Base-by-base conservation (phyloP, 2,329 filamentous ascomycete species). In the Penicillium sp. region DNA sequence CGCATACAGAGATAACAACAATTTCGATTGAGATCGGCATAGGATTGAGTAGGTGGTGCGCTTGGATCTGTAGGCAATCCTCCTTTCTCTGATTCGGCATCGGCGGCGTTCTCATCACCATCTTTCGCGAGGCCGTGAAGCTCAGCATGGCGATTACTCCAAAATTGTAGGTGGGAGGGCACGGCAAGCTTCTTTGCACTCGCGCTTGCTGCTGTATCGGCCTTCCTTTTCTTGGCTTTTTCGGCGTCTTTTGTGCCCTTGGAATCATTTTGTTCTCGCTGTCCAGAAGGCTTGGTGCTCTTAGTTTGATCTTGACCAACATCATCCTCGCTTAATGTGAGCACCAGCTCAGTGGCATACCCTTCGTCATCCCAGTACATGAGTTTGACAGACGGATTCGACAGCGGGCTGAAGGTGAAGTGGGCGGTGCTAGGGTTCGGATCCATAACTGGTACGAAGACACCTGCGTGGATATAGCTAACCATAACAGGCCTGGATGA, bases 391-490 rank as follows among this genome's bases (percentile, higher is more conserved):
- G 84, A 81, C 1, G 88, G 83, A 68, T 93, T 93, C 66, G 86
- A 87, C 1, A 91, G 81, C 1, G 90, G 89, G 35, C 84, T 83
- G 71, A 94, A 93, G 0, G 89, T 90, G 73, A 88, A 88, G 50
- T 79, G 82, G 15, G 86, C 83, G n/a, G 82, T 85, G 19, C 84
- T 84, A 0, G 84, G 80, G 5, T 82, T 82, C 8, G 84, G 82
- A 55, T 88, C 85, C 53, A 90, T 82, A 47, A 91, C 89, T 0
- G 90, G 91, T 13, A 93, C 86, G 71, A 96, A 95, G 2, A 95
- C 91, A 5, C 91, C 91, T n/a, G 91, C 87, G 67, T 95, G 91
- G 42, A 93, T 93, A 68, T 90, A 92, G 47, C 86, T 89, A 26
- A 92, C 83, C 12, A 86, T 83, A 17, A 92, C 89, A 0, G 88